Evolutionary conservation across 345 rosid genomes (phyloP).

Genomic region (Eucalyptus lansdowneana): DNA sequence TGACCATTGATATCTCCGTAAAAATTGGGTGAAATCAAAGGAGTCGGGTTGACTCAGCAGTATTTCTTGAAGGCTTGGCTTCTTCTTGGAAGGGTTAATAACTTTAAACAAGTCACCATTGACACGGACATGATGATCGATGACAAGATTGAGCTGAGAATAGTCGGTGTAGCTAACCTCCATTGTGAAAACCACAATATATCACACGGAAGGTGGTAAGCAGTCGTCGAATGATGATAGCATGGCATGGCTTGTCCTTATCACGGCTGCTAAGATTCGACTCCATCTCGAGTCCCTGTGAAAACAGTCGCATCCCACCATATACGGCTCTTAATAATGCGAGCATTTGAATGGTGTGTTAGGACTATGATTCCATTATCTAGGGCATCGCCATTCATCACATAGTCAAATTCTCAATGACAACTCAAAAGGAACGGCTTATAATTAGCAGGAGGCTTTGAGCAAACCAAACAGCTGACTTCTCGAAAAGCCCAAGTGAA

Average conservation of each 20-base stretch:
- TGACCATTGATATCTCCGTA: neutral
- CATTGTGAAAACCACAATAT: neutral
- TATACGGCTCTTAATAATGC: neutral
- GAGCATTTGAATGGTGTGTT: neutral
- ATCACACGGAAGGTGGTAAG: neutral
- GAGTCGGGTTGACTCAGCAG: neutral
- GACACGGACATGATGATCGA: neutral
- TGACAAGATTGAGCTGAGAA: neutral
- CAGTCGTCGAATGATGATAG: neutral
- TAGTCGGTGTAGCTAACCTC: neutral
- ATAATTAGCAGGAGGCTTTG: neutral
- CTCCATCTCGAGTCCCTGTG: neutral
- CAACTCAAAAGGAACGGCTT: neutral
- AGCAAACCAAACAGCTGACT: neutral
- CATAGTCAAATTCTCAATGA: neutral
- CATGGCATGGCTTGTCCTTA: neutral
- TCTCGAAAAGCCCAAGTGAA: neutral
- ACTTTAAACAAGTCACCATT: neutral
- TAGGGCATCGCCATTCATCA: neutral
- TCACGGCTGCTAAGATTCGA: neutral
- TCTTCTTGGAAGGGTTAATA: neutral
- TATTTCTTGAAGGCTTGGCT: neutral
- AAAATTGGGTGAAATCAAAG: neutral
- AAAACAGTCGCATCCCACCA: neutral
- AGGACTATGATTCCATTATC: neutral